These are phyloP conservation scores for Trichodelitschia bisporula DNA, from an alignment of 495 filamentous ascomycete species.

Conservation along the genomic window DNA sequence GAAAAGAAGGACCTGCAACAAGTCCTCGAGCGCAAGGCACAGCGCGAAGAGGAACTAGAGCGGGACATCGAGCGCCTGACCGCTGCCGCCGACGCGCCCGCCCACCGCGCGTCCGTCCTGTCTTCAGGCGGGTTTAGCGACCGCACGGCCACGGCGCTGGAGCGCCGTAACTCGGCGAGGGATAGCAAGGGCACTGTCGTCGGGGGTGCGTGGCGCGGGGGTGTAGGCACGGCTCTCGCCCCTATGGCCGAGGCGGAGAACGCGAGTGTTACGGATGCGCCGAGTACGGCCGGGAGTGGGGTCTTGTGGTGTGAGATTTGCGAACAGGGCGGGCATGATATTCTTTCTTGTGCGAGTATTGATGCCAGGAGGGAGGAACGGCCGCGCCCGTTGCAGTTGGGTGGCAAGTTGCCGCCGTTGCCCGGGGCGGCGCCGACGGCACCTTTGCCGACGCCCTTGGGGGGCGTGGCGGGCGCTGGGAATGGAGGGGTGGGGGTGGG, in stretches of 20 bases:
- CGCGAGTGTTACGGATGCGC: constrained; percentile 23
- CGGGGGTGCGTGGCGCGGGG: constrained; percentile 19
- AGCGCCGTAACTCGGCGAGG: constrained; percentile 26
- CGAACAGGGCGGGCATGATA: constrained; percentile 81
- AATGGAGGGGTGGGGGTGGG: constrained; percentile 19
- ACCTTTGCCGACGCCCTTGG: constrained; percentile 7
- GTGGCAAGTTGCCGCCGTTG: constrained; percentile 17
- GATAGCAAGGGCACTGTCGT: constrained; percentile 34
- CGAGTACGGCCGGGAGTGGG: constrained; percentile 26
- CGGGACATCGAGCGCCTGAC: constrained; percentile 48
- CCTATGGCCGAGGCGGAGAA: constrained; percentile 42
- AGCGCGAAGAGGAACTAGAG: constrained; percentile 75
- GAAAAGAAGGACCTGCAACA: constrained; percentile 54
- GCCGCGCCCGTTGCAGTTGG: constrained; percentile 6
- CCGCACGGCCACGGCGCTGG: constrained; percentile 9
- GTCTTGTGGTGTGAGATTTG: constrained; percentile 84
- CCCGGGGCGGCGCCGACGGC: constrained; percentile 17
- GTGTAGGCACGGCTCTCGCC: constrained; percentile 10
- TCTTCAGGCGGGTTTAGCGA: constrained; percentile 21
- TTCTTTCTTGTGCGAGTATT: constrained; percentile 78
- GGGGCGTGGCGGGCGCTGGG: constrained; percentile 11
- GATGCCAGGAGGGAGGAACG: constrained; percentile 22
- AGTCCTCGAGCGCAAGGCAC: constrained; percentile 40
- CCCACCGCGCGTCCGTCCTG: constrained; percentile 22
- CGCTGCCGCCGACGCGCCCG: constrained; percentile 1